A percentile compares a stretch with the other conserved stretches of the same genome.
Evolutionary conservation across 2,329 filamentous ascomycete species (phyloP).

Genomic region (Rasamsonia emersonii): DNA sequence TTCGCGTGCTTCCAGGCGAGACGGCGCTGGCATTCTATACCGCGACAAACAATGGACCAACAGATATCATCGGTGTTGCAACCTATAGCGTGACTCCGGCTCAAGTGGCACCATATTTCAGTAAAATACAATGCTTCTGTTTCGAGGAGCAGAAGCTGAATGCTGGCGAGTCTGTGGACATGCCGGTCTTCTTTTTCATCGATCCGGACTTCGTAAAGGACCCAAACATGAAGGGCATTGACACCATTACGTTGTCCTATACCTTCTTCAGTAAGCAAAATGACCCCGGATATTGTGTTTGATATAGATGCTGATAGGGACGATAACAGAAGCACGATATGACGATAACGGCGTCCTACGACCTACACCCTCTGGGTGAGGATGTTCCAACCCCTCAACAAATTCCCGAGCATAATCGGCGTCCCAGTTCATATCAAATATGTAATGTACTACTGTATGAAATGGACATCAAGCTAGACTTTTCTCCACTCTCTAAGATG

Average conservation of each 20-base stretch:
- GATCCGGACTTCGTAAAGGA: conserved; percentile 92
- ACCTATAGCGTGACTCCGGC: conserved; percentile 96
- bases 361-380: conserved; percentile 45
- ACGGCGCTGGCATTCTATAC: conserved; percentile 97
- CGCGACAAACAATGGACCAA: conserved; percentile 79
- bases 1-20: conserved; percentile 88
- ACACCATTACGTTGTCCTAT: conserved; percentile 92
- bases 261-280: conserved; percentile 87
- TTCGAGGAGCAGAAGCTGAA: conserved; percentile 95
- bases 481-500: too few species aligned
- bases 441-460: too few species aligned
- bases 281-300: background rate
- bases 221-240: conserved; percentile 83
- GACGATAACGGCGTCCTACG: conserved; percentile 68
- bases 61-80: conserved; percentile 95
- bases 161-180: conserved; percentile 93
- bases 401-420: too few species aligned
- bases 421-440: too few species aligned
- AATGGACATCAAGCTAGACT: too few species aligned
- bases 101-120: conserved; percentile 95
- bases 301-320: conserved; percentile 26
- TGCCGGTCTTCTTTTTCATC: conserved; percentile 99
- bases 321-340: conserved; percentile 63
- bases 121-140: conserved; percentile 99
- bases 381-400: too few species aligned